These are phyloP conservation scores for Calonectria naviculata DNA, from an alignment of 2,329 filamentous ascomycete genomes.

Conservation along the genomic window DNA sequence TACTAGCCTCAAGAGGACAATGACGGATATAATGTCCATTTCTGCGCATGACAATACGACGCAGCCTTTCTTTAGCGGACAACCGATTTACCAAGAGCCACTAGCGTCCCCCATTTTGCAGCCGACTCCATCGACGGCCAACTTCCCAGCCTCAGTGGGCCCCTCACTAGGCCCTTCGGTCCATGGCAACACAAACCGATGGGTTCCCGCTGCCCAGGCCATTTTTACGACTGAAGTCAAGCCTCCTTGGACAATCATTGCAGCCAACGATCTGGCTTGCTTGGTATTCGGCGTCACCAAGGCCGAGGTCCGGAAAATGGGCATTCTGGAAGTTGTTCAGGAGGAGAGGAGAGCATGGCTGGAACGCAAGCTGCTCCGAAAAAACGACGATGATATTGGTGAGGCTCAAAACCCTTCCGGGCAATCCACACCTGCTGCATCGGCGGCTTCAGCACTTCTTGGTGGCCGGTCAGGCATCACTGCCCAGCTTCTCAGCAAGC, in stretches of 20 bases:
- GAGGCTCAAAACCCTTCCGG: conserved; percentile 47
- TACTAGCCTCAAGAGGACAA: conserved; percentile 82
- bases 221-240: conserved; percentile 97
- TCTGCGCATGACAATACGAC: conserved; percentile 84
- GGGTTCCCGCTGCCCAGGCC: conserved; percentile 90
- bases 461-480: conserved; percentile 83
- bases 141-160: conserved; percentile 60
- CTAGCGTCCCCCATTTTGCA: conserved; percentile 56
- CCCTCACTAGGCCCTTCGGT: conserved; percentile 66
- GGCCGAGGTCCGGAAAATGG: conserved; percentile 92
- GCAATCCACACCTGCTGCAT: conserved; percentile 49
- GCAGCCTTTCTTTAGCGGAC: conserved; percentile 76
- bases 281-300: conserved; percentile 99
- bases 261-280: conserved; percentile 96
- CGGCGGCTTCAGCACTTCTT: conserved; percentile 66
- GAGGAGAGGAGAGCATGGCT: conserved; percentile 91
- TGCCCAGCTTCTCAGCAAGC: conserved; percentile 87
- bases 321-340: conserved; percentile 94
- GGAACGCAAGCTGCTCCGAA: conserved; percentile 80
- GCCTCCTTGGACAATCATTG: conserved; percentile 93
- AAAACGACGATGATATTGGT: conserved; percentile 48
- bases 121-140: conserved; percentile 52
- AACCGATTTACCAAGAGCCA: conserved; percentile 49
- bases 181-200: conserved; percentile 92
- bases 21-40: conserved; percentile 83